Evolutionary conservation across 371 early-diverging fungal genomes (phyloP), one percentile per base, ranked within the genome.

Genomic region (Neoconidiobolus thromboides): DNA sequence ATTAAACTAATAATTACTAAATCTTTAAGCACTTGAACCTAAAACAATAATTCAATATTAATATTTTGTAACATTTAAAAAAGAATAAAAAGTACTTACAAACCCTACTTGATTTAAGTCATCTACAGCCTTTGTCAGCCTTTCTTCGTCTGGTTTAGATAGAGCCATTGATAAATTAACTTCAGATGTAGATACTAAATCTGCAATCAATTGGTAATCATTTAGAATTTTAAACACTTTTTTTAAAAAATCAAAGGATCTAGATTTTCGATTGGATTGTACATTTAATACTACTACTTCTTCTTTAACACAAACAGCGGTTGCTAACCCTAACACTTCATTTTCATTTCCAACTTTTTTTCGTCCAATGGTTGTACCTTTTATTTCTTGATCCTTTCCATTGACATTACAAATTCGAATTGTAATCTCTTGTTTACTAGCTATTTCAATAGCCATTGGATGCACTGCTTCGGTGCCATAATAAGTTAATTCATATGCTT

Each of bases 371-470:
- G 94, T 77, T 42, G 98, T 95, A 37, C 96, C 96, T 14, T 75
- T 69, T 36, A 14, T 38, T 52, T 15, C 9, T 15, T 52, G 10
- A 15, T 15, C 38, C 40, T 12, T 12, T 41, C 40, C 12, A 12
- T 55, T 3, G 37, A 55, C 14, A 42, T 41, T 41, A 7, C 15
- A 12, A 12, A 55, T 10, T 9, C 40, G 3, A 5, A 55, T 5
- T 5, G 40, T 3, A 12, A 55, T 42, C 6, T 9, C 7, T 4
- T 12, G 12, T 9, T 36, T 26, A 5, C 4, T 38, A 92, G 54
- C 76, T 63, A 94, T 95, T 67, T 94, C 94, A 95, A 98, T 96
- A 3, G 98, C 95, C 70, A 93, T 91, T 3, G 98, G 98, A 65
- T 98, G 96, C 62, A 98, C 91, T 46, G 93, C 96, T 68, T 97